Evolutionary conservation across 192 early-diverging fungal genomes (phyloP).

Genomic region (Coemansia sp.): DNA sequence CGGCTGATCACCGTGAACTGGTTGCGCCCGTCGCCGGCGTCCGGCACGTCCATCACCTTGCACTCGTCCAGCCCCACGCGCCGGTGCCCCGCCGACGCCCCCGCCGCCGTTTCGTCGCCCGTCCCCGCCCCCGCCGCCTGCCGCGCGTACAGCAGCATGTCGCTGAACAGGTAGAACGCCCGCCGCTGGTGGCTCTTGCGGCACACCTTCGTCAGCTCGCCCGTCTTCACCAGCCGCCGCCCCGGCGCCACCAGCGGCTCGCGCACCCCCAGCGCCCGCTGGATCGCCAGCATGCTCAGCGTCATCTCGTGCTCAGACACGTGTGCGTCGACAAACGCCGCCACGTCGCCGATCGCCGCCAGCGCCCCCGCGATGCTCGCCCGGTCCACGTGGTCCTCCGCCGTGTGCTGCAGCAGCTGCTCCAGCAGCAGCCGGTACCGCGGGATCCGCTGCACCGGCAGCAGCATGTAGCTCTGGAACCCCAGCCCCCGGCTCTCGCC

Average conservation of each 20-base stretch:
- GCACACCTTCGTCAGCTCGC: conserved; percentile 71
- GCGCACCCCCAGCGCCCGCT: conserved; percentile 63
- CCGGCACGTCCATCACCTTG: conserved; percentile 55
- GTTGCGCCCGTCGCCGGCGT: conserved; percentile 56
- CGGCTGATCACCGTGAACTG: conserved; percentile 76
- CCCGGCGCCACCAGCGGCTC: conserved; percentile 72
- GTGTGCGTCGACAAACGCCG: conserved; percentile 74
- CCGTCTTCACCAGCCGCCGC: conserved; percentile 62
- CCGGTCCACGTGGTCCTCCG: conserved; percentile 43
- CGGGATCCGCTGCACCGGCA: conserved; percentile 53
- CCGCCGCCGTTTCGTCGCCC: no score
- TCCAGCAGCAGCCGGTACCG: conserved; percentile 54
- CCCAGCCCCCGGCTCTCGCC: conserved; percentile 51
- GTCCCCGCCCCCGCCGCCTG: conserved; percentile 57
- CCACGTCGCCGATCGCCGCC: conserved; percentile 58
- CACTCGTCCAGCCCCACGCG: conserved; percentile 64
- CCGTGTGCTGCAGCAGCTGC: conserved; percentile 56
- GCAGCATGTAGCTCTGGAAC: conserved; percentile 55
- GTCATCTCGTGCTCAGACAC: conserved; percentile 79
- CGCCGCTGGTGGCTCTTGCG: conserved; percentile 70
- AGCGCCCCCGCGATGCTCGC: conserved; percentile 44
- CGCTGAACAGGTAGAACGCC: conserved; percentile 72
- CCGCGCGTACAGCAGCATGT: conserved; percentile 73
- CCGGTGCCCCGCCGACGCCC: conserved; percentile 73
- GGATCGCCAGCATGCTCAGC: conserved; percentile 66